These are phyloP conservation scores for Solanum appendiculatum DNA, from an alignment of 257 asterid species.

Conservation along the genomic window DNA sequence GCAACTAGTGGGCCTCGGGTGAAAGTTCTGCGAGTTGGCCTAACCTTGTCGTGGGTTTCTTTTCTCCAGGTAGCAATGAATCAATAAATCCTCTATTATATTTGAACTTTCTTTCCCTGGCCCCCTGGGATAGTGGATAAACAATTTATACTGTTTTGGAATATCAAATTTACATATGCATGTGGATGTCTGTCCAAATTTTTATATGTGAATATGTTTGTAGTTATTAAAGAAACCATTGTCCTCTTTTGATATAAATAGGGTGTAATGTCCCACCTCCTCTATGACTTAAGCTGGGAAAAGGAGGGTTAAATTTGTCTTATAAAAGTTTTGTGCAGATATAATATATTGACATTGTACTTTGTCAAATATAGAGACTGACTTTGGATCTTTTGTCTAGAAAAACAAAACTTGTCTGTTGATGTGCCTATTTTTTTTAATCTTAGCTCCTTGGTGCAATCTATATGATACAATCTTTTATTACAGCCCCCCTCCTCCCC, in stretches of 20 bases:
- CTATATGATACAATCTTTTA: background rate
- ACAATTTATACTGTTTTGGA: background rate
- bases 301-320: background rate
- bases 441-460: background rate
- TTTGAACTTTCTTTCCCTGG: background rate
- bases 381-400: background rate
- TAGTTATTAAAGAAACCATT: background rate
- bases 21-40: slow-evolving; percentile 72
- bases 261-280: background rate
- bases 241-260: background rate
- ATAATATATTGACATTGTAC: background rate
- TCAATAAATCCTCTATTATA: background rate
- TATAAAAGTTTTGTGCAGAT: background rate
- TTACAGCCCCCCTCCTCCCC: background rate
- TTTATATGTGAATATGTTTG: background rate
- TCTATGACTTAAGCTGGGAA: background rate
- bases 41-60: slow-evolving; percentile 95
- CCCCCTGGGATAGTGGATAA: background rate
- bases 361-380: background rate
- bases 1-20: slow-evolving; percentile 76
- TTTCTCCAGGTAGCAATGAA: slow-evolving; percentile 68
- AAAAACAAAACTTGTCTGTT: background rate
- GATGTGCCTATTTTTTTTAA: background rate
- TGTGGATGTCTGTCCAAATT: background rate
- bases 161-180: background rate